Percentiles rank a stretch among this genome's conserved stretches.
Conservation (phyloP, 192 early-diverging fungal species). For the Coemansia sp. region DNA sequence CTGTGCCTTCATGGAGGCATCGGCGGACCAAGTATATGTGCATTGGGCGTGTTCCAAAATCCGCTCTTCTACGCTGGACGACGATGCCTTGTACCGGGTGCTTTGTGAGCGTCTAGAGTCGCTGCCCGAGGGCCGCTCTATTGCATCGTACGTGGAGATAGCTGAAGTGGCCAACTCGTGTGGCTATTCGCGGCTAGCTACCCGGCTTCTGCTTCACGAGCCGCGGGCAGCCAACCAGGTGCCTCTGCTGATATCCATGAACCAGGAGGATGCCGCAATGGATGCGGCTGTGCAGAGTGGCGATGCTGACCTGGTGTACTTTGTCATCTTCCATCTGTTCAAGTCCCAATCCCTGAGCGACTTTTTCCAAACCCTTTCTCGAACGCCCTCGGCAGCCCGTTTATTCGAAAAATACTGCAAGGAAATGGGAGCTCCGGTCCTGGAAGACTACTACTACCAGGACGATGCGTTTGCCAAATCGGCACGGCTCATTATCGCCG, state of each 20-base stretch:
- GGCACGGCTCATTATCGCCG: slow-evolving; percentile 59
- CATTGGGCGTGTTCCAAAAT: slow-evolving; percentile 98
- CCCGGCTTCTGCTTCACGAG: slow-evolving; percentile 86
- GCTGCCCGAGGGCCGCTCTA: slow-evolving; percentile 12
- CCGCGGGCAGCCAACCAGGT: slow-evolving; percentile 93
- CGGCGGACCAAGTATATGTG: slow-evolving; percentile 77
- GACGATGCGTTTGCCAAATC: slow-evolving; percentile 71
- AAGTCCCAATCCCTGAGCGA: slow-evolving; percentile 79
- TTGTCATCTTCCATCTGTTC: slow-evolving; percentile 87
- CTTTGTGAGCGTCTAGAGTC: slow-evolving; percentile 78
- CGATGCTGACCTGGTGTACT: slow-evolving; percentile 94
- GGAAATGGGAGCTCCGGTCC: slow-evolving; percentile 67
- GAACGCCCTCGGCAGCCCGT: slow-evolving; percentile 77
- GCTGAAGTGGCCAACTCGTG: slow-evolving; percentile 84
- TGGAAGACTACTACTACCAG: slow-evolving; percentile 96
- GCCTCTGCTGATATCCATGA: slow-evolving; percentile 89
- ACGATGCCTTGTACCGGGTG: slow-evolving; percentile 76
- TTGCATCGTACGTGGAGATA: slow-evolving; percentile 80
- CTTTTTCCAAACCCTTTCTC: slow-evolving; percentile 84
- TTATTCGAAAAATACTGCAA: slow-evolving; percentile 83
- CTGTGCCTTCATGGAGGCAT: slow-evolving; percentile 79
- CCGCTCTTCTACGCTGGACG: slow-evolving; percentile 72
- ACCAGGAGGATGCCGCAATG: slow-evolving; percentile 84
- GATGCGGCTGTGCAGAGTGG: slow-evolving; percentile 90
- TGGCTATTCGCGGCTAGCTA: slow-evolving; percentile 79